phyloP scores from a whole-genome alignment of 495 filamentous ascomycete genomes.

The Neurospora pannonica region DNA sequence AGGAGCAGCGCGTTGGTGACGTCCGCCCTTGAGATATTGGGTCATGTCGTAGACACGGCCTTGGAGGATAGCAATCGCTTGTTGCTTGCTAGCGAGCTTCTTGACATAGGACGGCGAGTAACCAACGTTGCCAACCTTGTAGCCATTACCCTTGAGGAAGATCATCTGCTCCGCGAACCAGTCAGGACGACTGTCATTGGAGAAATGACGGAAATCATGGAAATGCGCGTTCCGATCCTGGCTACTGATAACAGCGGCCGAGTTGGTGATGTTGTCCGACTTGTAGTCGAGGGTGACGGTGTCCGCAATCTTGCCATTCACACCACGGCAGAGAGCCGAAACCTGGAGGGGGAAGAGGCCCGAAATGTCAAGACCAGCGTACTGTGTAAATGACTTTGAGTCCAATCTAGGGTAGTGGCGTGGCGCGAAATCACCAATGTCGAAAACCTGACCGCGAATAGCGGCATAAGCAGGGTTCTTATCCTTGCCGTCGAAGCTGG shows the following conservation, averaged over 20 bases:
- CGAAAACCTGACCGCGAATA: conserved; percentile 83
- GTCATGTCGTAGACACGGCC: conserved; percentile 85
- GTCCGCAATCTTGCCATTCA: conserved; percentile 49
- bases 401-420: conserved; percentile 67
- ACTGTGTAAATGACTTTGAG: conserved; percentile 56
- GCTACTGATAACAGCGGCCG: conserved; percentile 50
- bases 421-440: conserved; percentile 64
- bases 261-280: conserved; percentile 62
- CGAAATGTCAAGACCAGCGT: conserved; percentile 79
- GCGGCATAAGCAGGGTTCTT: conserved; percentile 55
- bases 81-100: conserved; percentile 53
- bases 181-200: conserved; percentile 70
- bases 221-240: conserved; percentile 68
- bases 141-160: conserved; percentile 55
- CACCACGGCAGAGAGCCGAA: conserved; percentile 78
- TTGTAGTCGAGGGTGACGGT: conserved; percentile 75
- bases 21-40: conserved; percentile 70
- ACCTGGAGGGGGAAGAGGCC: conserved; percentile 90
- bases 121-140: conserved; percentile 81
- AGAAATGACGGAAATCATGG: conserved; percentile 87
- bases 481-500: conserved; percentile 61
- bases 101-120: conserved; percentile 72
- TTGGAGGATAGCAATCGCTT: conserved; percentile 69
- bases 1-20: conserved; percentile 44
- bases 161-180: conserved; percentile 88